Percentiles rank a stretch among this genome's conserved stretches.
These are phyloP conservation scores for Cladosporium sp. DNA, from an alignment of 2,329 filamentous ascomycete genomes.

Conservation along the genomic window DNA sequence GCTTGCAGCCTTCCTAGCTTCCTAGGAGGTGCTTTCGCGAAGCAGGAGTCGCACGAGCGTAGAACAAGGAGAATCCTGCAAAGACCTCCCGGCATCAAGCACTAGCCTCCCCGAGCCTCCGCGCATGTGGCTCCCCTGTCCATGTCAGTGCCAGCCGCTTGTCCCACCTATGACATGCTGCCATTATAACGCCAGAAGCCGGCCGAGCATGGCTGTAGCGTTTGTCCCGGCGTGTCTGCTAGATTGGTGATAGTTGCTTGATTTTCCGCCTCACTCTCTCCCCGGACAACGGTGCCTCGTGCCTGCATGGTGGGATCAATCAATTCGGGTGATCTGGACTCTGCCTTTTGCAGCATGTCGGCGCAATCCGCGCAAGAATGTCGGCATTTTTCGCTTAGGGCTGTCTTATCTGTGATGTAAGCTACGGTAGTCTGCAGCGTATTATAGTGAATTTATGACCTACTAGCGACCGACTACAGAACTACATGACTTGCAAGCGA, in stretches of 20 bases:
- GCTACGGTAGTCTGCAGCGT: neutral
- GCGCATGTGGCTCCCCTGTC: slow-evolving; percentile 8
- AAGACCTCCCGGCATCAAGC: slow-evolving; percentile 8
- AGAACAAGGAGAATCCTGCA: slow-evolving; percentile 9
- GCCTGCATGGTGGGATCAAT: neutral
- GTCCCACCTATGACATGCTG: neutral
- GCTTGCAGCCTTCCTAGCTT: no score
- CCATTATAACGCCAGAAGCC: neutral
- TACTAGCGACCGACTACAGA: neutral
- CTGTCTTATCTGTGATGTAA: neutral
- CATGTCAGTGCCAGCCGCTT: neutral
- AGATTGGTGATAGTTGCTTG: neutral
- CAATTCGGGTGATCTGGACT: slow-evolving; percentile 1
- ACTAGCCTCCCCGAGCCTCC: slow-evolving; percentile 6
- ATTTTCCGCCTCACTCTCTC: neutral
- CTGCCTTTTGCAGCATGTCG: neutral
- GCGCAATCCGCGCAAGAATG: neutral
- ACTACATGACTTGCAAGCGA: neutral
- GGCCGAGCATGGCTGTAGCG: neutral
- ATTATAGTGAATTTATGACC: neutral
- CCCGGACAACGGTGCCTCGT: neutral
- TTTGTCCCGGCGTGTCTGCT: neutral
- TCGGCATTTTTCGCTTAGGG: slow-evolving; percentile 1
- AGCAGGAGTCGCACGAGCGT: neutral
- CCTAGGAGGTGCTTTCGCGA: neutral